phyloP scores from a whole-genome alignment of 768 basidiomycete genomes.

The Boletus edulis region DNA sequence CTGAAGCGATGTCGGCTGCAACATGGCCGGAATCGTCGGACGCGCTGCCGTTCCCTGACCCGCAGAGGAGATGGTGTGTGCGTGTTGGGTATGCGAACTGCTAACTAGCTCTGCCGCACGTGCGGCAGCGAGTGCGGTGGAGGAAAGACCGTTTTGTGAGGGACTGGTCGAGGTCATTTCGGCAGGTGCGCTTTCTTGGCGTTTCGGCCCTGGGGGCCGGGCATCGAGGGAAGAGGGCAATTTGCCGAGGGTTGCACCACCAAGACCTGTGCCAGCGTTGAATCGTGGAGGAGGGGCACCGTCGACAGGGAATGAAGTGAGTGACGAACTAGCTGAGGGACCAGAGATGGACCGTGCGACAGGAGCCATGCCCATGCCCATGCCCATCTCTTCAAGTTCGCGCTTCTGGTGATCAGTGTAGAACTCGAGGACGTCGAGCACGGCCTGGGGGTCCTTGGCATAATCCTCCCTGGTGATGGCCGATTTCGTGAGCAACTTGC shows the following conservation, averaged over 20 bases:
- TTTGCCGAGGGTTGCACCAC: constrained; percentile 55
- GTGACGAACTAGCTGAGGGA: constrained; percentile 24
- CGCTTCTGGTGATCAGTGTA: constrained; percentile 97
- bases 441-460: constrained; percentile 94
- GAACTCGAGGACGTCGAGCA: constrained; percentile 96
- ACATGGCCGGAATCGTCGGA: constrained; percentile 24
- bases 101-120: constrained; percentile 65
- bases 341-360: constrained; percentile 21
- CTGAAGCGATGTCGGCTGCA: constrained; percentile 41
- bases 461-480: constrained; percentile 99
- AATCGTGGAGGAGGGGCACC: constrained; percentile 70
- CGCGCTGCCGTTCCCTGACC: constrained; percentile 27
- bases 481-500: constrained; percentile 91
- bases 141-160: constrained; percentile 37
- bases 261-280: constrained; percentile 89
- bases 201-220: constrained; percentile 36
- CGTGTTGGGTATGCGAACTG: constrained; percentile 42
- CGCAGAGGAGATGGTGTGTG: constrained; percentile 40
- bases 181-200: constrained; percentile 47
- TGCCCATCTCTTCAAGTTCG: constrained; percentile 69
- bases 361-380: constrained; percentile 30
- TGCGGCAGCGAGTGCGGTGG: constrained; percentile 48
- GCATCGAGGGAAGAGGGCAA: constrained; percentile 36
- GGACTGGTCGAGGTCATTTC: constrained; percentile 29
- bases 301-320: constrained; percentile 35